Evolutionary conservation across 1,284 basidiomycete genomes (phyloP).

Genomic region (Apiotrichum akiyoshidainum): DNA sequence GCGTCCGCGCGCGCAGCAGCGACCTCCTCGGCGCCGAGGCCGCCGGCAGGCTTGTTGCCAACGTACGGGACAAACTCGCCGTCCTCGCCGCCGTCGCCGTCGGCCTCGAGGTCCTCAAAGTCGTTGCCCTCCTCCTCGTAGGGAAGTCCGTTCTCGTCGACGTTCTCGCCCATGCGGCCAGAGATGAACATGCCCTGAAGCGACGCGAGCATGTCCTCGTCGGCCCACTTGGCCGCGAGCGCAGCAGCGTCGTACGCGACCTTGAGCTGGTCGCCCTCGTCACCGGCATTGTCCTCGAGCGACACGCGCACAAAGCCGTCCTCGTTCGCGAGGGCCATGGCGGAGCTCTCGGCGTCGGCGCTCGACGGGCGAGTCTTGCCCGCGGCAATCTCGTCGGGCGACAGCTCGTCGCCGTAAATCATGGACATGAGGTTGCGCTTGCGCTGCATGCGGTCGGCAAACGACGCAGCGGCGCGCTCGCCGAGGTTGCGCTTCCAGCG

Average conservation of each 20-base stretch:
- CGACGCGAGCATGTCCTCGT: constrained; percentile 78
- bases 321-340: constrained; percentile 41
- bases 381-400: constrained; percentile 67
- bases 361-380: constrained; percentile 50
- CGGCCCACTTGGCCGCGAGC: constrained; percentile 69
- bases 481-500: constrained; percentile 76
- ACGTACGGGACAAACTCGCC: constrained; percentile 51
- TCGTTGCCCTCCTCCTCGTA: constrained; percentile 54
- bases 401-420: constrained; percentile 71
- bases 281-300: constrained; percentile 42
- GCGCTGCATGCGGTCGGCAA: constrained; percentile 53
- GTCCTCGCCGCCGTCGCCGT: constrained; percentile 51
- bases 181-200: constrained; percentile 91
- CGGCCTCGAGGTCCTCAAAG: constrained; percentile 56
- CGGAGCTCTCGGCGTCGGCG: constrained; percentile 44
- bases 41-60: constrained; percentile 39
- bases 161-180: constrained; percentile 54
- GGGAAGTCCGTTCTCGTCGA: constrained; percentile 49
- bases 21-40: constrained; percentile 22
- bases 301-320: constrained; percentile 73
- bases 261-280: constrained; percentile 71
- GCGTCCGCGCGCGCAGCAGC: constrained; percentile 57
- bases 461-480: constrained; percentile 59
- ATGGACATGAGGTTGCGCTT: constrained; percentile 77
- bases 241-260: constrained; percentile 55